Percentiles rank a stretch among this genome's conserved stretches.
Conservation (phyloP, 2,329 filamentous ascomycete genomes). For the Neoscytalidium dimidiatum region DNA sequence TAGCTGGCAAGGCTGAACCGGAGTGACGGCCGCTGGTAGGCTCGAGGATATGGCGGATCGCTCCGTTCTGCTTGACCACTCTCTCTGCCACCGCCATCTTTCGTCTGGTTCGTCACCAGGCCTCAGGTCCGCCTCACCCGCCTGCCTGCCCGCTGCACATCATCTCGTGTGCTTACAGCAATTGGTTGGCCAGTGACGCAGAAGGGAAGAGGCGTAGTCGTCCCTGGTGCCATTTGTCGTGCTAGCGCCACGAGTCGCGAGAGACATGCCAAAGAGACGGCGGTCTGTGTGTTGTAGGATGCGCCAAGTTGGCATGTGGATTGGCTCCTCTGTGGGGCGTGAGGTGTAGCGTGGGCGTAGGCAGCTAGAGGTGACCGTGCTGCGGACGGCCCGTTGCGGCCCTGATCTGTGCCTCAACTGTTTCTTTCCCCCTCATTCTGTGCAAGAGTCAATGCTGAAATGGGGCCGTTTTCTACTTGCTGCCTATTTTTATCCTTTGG, state of each 20-base stretch:
- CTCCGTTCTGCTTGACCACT: not conserved
- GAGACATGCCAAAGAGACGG: not conserved
- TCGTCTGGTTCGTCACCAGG: not conserved
- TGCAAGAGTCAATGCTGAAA: not conserved
- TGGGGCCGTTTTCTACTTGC: not conserved
- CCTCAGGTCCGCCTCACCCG: not conserved
- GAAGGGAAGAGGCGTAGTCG: not conserved
- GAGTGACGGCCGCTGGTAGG: not conserved
- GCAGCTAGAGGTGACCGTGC: slow-evolving; percentile 2
- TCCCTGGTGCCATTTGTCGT: not conserved
- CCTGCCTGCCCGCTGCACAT: too few species aligned
- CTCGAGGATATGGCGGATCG: not conserved
- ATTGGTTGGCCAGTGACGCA: not conserved
- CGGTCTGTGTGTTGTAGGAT: slow-evolving; percentile 10
- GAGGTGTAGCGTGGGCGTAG: not conserved
- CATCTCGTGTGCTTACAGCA: not conserved
- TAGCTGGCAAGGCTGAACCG: slow-evolving; percentile 12
- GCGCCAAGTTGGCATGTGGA: slow-evolving; percentile 10
- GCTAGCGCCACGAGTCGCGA: not conserved
- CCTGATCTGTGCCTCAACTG: not conserved
- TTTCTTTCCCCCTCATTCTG: not conserved
- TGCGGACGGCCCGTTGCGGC: slow-evolving; percentile 17
- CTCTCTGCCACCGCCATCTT: not conserved
- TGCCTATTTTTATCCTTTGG: slow-evolving; percentile 2
- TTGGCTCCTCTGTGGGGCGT: slow-evolving; percentile 12